Evolutionary conservation across 768 basidiomycete genomes (phyloP), one percentile per base, ranked within the genome.

Genomic region (button mushroom (Agaricus bisporus)): DNA sequence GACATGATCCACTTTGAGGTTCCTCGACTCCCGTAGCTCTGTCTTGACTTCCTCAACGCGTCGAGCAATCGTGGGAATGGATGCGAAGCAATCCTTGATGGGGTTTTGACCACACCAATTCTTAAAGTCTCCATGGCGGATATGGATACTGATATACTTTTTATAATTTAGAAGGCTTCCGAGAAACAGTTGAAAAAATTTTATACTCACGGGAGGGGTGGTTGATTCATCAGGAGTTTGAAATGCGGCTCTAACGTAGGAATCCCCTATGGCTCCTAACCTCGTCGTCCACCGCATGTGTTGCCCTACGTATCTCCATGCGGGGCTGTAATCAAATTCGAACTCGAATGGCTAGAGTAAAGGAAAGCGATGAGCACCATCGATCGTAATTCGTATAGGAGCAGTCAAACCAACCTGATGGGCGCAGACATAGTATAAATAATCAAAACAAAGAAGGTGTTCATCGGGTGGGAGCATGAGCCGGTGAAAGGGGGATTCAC

Each of bases 61-160:
- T 48, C 74, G 70, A n/a, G 70, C 76, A 56, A 81, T 76, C 32
- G 73, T 77, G 35, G 75, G 61, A n/a, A 83, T 57, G 1, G 80
- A 65, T n/a, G 81, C 77, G 54, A 77, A 82, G 56, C 82, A 84
- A 29, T 75, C 73, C 11, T 68, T 61, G 1, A 70, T 37, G 15
- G 75, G 66, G 1, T 67, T 61, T 8, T 71, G 70, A 10, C 70
- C 66, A 57, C 83, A 85, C 60, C 67, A 76, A 25, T 54, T 62
- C 37, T 59, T 61, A 59, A 85, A 85, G 61, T 85, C 83, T 9
- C 75, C 73, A 49, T 74, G 79, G 11, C 83, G 77, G 28, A 78
- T 67, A 59, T 85, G 83, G 37, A 85, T 70, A 4, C 73, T 68
- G 59, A 86, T 82, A 62, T 72, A 86, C 79, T 81, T 12, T 43